Base-by-base conservation (phyloP, 352 stramenopile genomes). In the Pythium brassicae region DNA sequence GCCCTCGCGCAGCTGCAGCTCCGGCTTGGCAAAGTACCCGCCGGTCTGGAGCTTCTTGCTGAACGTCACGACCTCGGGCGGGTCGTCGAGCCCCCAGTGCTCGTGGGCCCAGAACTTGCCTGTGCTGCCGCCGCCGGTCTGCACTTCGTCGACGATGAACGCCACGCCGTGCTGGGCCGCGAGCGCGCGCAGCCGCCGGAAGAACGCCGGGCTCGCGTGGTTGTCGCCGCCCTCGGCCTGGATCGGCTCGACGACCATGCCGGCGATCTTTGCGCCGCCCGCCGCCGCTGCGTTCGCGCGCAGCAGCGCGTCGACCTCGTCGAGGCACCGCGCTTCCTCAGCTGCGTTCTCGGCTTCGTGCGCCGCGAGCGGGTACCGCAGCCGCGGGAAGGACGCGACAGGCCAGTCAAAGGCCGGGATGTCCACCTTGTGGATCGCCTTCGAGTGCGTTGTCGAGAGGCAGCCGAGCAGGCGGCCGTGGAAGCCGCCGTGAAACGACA, bases 1-100 rank as follows among this genome's bases (percentile, higher is more conserved):
- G 7, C 75, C 73, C 50, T 94, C 81, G 29, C 58, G 61, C 12
- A 87, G 55, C 20, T 79, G 83, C 55, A 92, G 89, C 47, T 88
- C 72, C 20, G 74, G 49, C 69, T 92, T 94, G 25, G 79, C 76
- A 57, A 86, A 94, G 61, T 89, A 94, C 12, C 83, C 83, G 43
- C 81, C 83, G 5, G 80, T 92, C 60, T 94, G 83, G 60, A 94
- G 72, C 60, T 92, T 94, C 65, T 94, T 94, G 50, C 78, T 90
- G 55, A 94, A 94, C 10, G 84, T 94, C 50, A 94, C 84, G 39
- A 94, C 50, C 47, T 92, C 84, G 5, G 84, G 84, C 17, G 84
- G 78, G 59, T 89, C 86, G 32, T 80, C 64, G 6, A 94, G 72
- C 22, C 65, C 71, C 84, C 84, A 94, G 62, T 92, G 78, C 47